A percentile compares a stretch with the other conserved stretches of the same genome.
These are phyloP conservation scores for Euphorbia pulcherrima DNA, from an alignment of 345 rosid species.

Conservation along the genomic window DNA sequence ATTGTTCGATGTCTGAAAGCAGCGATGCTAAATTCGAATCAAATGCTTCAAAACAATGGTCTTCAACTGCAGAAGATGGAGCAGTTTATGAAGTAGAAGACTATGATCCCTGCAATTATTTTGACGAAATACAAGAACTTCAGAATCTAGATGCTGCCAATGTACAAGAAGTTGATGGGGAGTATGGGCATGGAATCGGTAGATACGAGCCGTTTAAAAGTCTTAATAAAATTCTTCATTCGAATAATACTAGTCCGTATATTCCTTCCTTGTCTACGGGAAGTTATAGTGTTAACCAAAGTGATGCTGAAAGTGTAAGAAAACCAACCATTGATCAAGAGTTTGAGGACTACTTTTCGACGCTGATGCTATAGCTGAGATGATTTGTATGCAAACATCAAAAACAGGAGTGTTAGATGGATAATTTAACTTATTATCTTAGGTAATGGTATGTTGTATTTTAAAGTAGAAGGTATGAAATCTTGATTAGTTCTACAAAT, in stretches of 20 bases:
- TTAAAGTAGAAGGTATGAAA: neutral
- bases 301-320: constrained; percentile 40
- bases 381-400: too few relatives aligned
- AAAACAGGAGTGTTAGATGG: neutral
- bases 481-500: neutral
- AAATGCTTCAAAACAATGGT: constrained; percentile 14
- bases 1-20: constrained; percentile 16
- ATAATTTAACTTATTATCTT: neutral
- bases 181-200: constrained; percentile 32
- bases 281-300: constrained; percentile 59
- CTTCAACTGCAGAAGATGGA: constrained; percentile 16
- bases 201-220: constrained; percentile 42
- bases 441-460: neutral
- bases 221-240: constrained; percentile 35
- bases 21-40: constrained; percentile 26
- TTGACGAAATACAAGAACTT: constrained; percentile 14
- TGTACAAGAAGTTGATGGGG: constrained; percentile 24
- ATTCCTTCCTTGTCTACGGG: constrained; percentile 60
- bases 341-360: constrained; percentile 82
- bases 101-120: constrained; percentile 8
- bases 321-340: constrained; percentile 92
- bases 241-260: constrained; percentile 35
- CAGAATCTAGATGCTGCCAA: constrained; percentile 32
- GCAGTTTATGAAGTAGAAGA: constrained; percentile 6
- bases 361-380: constrained; percentile 53